Base-by-base conservation (phyloP, 305 asterid genomes). In the Solanum hybrid region DNA sequence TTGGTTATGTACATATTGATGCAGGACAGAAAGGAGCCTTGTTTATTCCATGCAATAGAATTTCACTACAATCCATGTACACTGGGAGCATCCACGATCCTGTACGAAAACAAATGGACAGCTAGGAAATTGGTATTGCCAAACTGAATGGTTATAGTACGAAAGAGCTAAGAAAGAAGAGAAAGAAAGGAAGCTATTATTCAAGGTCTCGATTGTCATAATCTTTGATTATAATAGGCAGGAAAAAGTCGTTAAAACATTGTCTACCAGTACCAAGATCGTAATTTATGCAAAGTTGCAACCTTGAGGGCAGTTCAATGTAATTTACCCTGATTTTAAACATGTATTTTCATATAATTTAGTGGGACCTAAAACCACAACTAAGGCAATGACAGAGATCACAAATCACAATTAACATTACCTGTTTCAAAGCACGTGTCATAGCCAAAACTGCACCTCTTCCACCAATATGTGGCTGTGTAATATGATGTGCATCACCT, bases 401-500 rank as follows among this genome's bases (percentile, higher is more conserved):
- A 71, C 45, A 22, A 78, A 10, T 19, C 56, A 85, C 37, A 82
- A 79, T 45, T 45, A 27, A 84, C 38, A 51, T 89, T 56, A 95
- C 99, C 99, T 96, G 98, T 87, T 94, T 90, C 91, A 97, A 89
- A 90, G 99, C 98, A 88, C 97, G 97, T 40, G 93, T 89, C 99
- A 97, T 97, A 90, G 99, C 98, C 91, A 97, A 93, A 88, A 94
- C 34, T 80, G 99, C 99, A 85, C 99, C 99, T 94, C 96, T 94
- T 91, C 99, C 99, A 91, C 93, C 96, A 66, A 91, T 93, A 80
- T 95, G 98, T 69, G 99, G 99, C 92, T 96, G 98, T 78, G 99
- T 97, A 78, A 97, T 97, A 92, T 97, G 99, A 92, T 95, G 90
- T 69, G 99, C 99, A 91, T 96, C 99, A 87, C 99, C 99, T 97